Evolutionary conservation across 768 basidiomycete species (phyloP), one percentile per base, ranked within the genome.

Genomic region (Xanthoconium purpureum): DNA sequence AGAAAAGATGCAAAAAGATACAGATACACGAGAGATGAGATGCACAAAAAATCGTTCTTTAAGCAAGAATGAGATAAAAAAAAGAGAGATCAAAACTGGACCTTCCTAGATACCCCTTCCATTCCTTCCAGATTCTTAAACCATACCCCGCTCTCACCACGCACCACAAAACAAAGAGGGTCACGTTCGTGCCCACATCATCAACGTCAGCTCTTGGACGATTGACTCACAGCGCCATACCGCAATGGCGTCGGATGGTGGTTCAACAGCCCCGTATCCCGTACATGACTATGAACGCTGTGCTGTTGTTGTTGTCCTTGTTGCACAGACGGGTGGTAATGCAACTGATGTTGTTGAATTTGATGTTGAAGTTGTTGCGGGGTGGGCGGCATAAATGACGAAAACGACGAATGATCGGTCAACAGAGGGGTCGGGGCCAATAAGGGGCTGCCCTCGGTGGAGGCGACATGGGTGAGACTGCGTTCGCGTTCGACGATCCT

Each of bases 401-500:
- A 49, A 44, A 51, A 63, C n/a, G 64, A 52, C 15, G 38, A 12
- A 13, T 55, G 49, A 4, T 57, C 65, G 13, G 28, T 44, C 9
- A 57, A 18, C 20, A 61, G 32, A 0, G 66, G 60, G 0, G 44
- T 58, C 5, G 66, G 17, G 1, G 60, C 12, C 17, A 81, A 56
- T 9, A 77, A 61, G 1, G 80, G 77, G 18, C 72, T 69, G 5
- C 69, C 70, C 47, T 80, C 78, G 12, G 47, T 49, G 0, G 70
- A 62, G 5, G 55, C 45, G 11, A 59, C 28, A 8, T 73, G 72
- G 11, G 73, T 66, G 2, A 71, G 49, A 30, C 66, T 70, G 28
- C 77, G 75, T 61, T 80, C 76, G 8, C 80, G 77, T 66, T 84
- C 82, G 36, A 84, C 83, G 50, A 84, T 83, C 18, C 83, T 84